Evolutionary conservation across 1,284 basidiomycete species (phyloP), one percentile per base, ranked within the genome.

Genomic region (Cryptococcus wingfieldii): DNA sequence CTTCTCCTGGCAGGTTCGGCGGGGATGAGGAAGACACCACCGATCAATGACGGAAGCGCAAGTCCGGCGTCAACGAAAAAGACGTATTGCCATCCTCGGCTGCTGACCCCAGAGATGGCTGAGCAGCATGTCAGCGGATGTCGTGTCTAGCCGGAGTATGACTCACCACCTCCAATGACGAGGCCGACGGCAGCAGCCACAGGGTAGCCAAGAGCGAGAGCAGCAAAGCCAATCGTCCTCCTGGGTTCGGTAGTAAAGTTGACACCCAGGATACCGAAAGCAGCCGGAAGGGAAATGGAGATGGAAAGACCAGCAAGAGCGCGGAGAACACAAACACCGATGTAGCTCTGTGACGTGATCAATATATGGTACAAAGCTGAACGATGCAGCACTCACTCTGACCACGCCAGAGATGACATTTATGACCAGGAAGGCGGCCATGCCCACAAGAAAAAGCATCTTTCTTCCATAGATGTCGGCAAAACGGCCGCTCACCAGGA

Each of bases 131-230:
- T 39, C 84, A 34, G 31, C 31, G 31, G 18, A 45, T 42, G 41
- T 42, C 16, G 37, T 49, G n/a, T 12, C 10, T n/a, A 18, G 38
- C 23, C 18, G 14, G 14, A n/a, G 10, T 8, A 23, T 42, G 23
- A 23, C 23, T 6, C 2, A 60, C 62, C 75, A 34, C 88, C 89
- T 10, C 89, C 89, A 4, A 87, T 65, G 0, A 84, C 74, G 8
- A 81, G 80, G 0, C 89, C 89, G 7, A 91, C 74, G 0, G 83
- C 84, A 1, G 81, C 85, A 0, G 90, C 90, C 0, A 92, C 72
- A 0, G 90, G 89, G 4, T 88, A 89, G 14, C 90, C 90, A 0
- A 89, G 72, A 3, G 68, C 64, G 56, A 90, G 90, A 42, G 41
- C 19, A 23, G 41, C 31, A 34, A 34, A 0, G 84, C 84, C 0